Conservation (phyloP, 2,329 filamentous ascomycete species). For the Colletotrichum sp. region DNA sequence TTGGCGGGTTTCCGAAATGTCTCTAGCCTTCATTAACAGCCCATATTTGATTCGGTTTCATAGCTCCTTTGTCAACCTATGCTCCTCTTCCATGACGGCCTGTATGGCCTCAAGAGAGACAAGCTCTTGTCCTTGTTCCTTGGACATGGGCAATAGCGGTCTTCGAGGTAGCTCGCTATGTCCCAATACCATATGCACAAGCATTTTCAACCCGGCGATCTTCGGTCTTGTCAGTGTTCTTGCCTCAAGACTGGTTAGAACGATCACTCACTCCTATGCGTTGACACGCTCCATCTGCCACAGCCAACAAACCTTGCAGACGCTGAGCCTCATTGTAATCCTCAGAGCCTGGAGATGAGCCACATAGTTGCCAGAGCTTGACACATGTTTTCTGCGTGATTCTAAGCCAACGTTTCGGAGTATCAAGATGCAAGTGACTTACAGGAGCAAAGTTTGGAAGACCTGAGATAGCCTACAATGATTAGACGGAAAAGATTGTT, state of each 20-base stretch:
- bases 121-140: neutral
- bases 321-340: neutral
- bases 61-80: neutral
- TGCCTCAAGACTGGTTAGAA: fast-evolving
- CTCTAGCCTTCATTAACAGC: fast-evolving
- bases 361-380: neutral
- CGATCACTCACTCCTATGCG: neutral
- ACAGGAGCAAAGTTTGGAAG: neutral
- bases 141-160: neutral
- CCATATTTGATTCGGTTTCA: neutral
- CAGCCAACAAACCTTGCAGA: neutral
- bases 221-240: neutral
- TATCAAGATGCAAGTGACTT: neutral
- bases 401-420: neutral
- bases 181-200: neutral
- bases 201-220: neutral
- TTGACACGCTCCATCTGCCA: neutral
- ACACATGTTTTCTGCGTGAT: neutral
- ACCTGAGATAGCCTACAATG: neutral
- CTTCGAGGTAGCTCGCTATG: neutral
- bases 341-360: neutral
- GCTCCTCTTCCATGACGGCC: neutral
- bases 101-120: neutral
- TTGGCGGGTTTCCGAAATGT: neutral
- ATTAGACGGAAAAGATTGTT: neutral